Conservation (phyloP, 306 rosid species). For the cucumber (Cucumis sativus) region Cucumber_9930_V3 NC_026661.2:5771001-5771500, state of each 20-base stretch:
- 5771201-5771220: background rate
- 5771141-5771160: constrained; percentile 81
- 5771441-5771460: background rate
- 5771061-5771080: background rate
- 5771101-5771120: constrained; percentile 31
- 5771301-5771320: background rate
- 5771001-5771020: background rate
- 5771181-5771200: constrained; percentile 17
- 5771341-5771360: background rate
- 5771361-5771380: background rate
- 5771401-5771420: background rate
- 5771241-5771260: background rate
- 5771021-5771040: constrained; percentile 11
- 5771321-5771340: background rate
- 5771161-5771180: constrained; percentile 78
- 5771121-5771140: constrained; percentile 62
- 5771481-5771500: background rate
- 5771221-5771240: background rate
- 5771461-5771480: background rate
- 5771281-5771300: background rate
- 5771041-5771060: constrained; percentile 10
- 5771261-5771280: background rate
- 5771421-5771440: background rate
- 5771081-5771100: constrained; percentile 14
- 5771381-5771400: too few species aligned